Base-by-base conservation (phyloP, 805 yeast genomes). In the Phaffomyces thermotolerans region DNA sequence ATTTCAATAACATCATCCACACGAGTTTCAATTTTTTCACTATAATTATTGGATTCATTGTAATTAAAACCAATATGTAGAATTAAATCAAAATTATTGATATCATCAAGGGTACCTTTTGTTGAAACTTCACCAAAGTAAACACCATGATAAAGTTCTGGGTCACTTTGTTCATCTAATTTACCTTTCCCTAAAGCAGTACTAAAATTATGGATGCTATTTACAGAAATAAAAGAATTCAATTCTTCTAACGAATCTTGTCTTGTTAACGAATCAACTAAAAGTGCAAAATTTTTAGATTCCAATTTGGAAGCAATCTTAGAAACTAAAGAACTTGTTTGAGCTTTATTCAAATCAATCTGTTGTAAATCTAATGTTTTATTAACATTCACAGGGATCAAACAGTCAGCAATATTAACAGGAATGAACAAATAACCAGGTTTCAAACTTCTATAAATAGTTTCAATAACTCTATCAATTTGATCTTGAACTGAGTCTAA, bases 391-490 rank as follows among this genome's bases (percentile, higher is more conserved):
- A 77, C 67, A 7, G 59, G 47, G 8, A 55, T 55, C 4, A 15
- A 24, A 14, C 55, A 44, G 41, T 75, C 69, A 4, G 76, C 75
- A 52, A 81, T 56, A 57, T 84, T 84, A 38, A 72, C 67, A 5
- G 95, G 93, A 34, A 85, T 54, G 56, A 73, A 82, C 41, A 84
- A 58, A 54, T 80, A 84, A 8, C 89, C 93, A 2, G 95, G 95
- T 57, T 78, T 73, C 36, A 77, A 75, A 34, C 71, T 68, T 37
- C 62, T 65, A 45, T 73, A 56, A 14, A 82, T 71, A 4, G 68
- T 63, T 40, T 56, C 62, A 47, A 85, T 69, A 13, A 81, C 79
- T 15, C 59, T 57, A 59, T 86, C 91, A 48, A 81, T 62, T 59
- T 42, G 95, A 51, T 78, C 72, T 45, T 79, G 80, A 33, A 73